Evolutionary conservation across 768 basidiomycete species (phyloP).

Genomic region (Dioszegia aurantiaca): DNA sequence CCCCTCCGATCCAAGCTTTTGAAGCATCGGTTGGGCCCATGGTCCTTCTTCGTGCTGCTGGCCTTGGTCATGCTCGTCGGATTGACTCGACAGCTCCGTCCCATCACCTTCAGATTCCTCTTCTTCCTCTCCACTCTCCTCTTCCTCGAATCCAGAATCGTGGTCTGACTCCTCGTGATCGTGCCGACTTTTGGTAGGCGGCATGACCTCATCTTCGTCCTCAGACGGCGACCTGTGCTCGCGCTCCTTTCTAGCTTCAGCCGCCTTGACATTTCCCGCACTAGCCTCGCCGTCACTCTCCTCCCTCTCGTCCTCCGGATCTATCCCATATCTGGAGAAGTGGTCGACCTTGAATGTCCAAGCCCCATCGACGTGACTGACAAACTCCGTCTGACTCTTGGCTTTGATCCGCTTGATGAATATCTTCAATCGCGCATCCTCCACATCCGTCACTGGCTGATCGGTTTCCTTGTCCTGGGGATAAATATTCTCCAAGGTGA

Average conservation of each 20-base stretch:
- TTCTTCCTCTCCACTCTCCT: conserved; percentile 8
- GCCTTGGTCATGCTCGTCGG: background rate
- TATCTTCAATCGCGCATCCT: conserved; percentile 70
- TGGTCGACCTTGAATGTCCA: conserved; percentile 95
- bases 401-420: conserved; percentile 71
- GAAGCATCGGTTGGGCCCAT: conserved; percentile 33
- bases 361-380: conserved; percentile 73
- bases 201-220: conserved; percentile 31
- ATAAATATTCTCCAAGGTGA: conserved; percentile 79
- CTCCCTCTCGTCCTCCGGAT: conserved; percentile 38
- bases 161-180: conserved; percentile 27
- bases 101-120: conserved; percentile 3
- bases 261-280: conserved; percentile 6
- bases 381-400: conserved; percentile 82
- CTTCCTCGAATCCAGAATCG: conserved; percentile 13
- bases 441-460: conserved; percentile 79
- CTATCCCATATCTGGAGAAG: conserved; percentile 58
- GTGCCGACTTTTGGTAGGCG: conserved; percentile 27
- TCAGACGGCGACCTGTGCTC: background rate
- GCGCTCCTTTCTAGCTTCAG: conserved; percentile 5
- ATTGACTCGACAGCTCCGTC: background rate
- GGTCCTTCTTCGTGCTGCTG: conserved; percentile 9
- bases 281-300: conserved; percentile 30
- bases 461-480: conserved; percentile 85
- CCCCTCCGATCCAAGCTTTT: conserved; percentile 35